phyloP scores from a whole-genome alignment of 495 filamentous ascomycete genomes.

The Penicillium roqueforti region DNA sequence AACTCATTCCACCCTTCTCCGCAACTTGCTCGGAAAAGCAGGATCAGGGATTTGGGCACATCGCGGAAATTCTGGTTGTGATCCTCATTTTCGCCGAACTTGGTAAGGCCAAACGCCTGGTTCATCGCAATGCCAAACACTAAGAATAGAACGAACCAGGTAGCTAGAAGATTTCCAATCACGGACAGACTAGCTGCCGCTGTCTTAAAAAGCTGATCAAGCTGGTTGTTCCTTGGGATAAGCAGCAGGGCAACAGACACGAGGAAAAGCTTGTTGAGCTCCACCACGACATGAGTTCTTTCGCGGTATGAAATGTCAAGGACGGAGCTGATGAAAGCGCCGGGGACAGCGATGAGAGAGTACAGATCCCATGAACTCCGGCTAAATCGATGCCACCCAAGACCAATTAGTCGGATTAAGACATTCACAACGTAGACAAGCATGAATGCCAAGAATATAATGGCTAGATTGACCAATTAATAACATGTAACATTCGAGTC shows the following conservation, averaged over 20 bases:
- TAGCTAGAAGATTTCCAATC: conserved; percentile 89
- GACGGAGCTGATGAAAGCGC: conserved; percentile 72
- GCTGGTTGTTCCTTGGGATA: conserved; percentile 93
- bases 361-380: conserved; percentile 95
- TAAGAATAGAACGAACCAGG: conserved; percentile 95
- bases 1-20: conserved; percentile 95
- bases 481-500: conserved; percentile 4
- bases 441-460: conserved; percentile 78
- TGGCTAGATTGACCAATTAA: conserved; percentile 38
- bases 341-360: conserved; percentile 78
- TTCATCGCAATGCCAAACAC: conserved; percentile 96
- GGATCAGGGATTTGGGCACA: conserved; percentile 86
- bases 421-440: conserved; percentile 84
- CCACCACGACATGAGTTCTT: conserved; percentile 58
- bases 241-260: conserved; percentile 87
- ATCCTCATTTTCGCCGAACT: conserved; percentile 68
- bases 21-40: conserved; percentile 87
- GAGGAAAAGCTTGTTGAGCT: conserved; percentile 88
- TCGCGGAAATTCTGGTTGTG: conserved; percentile 90
- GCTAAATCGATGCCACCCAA: conserved; percentile 90
- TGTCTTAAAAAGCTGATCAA: conserved; percentile 99
- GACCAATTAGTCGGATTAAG: conserved; percentile 75
- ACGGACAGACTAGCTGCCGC: conserved; percentile 90
- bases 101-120: conserved; percentile 92
- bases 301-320: conserved; percentile 52